Conservation (phyloP, 2,329 filamentous ascomycete genomes). For the Pseudogymnoascus sp. region DNA sequence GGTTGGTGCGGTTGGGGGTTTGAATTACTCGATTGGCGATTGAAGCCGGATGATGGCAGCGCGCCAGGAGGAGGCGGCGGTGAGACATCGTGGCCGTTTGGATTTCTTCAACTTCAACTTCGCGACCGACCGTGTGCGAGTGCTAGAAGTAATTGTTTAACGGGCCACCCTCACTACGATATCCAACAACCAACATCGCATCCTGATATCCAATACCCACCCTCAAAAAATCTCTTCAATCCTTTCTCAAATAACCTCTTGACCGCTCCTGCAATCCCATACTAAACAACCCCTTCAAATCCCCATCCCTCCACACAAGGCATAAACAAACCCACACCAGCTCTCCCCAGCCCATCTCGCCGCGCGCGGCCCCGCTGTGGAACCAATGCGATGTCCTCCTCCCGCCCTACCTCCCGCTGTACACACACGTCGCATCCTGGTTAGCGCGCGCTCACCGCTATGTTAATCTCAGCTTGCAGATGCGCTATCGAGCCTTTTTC, state of each 20-base stretch:
- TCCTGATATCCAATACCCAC: not conserved
- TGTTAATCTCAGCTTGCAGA: conserved; percentile 1
- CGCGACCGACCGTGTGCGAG: not conserved
- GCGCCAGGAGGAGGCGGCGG: not conserved
- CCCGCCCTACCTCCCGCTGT: not conserved
- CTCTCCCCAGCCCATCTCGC: not conserved
- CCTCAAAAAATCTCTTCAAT: not conserved
- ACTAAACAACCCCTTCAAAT: not conserved
- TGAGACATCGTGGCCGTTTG: not conserved
- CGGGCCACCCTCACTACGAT: not conserved
- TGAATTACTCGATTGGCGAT: not conserved
- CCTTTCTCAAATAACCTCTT: not conserved
- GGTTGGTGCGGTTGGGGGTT: no score
- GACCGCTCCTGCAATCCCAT: not conserved
- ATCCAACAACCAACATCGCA: not conserved
- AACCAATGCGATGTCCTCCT: not conserved
- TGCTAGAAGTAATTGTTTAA: not conserved
- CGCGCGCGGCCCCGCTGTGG: not conserved
- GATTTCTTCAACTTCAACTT: not conserved
- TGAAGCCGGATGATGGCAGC: not conserved
- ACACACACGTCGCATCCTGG: not conserved
- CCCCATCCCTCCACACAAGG: not conserved
- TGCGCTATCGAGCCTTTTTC: not conserved
- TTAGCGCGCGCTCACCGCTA: not conserved
- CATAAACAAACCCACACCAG: not conserved